Percentiles rank a stretch among this genome's conserved stretches.
These are phyloP conservation scores for Podosphaera xanthii DNA, from an alignment of 2,329 filamentous ascomycete genomes.

Conservation along the genomic window DNA sequence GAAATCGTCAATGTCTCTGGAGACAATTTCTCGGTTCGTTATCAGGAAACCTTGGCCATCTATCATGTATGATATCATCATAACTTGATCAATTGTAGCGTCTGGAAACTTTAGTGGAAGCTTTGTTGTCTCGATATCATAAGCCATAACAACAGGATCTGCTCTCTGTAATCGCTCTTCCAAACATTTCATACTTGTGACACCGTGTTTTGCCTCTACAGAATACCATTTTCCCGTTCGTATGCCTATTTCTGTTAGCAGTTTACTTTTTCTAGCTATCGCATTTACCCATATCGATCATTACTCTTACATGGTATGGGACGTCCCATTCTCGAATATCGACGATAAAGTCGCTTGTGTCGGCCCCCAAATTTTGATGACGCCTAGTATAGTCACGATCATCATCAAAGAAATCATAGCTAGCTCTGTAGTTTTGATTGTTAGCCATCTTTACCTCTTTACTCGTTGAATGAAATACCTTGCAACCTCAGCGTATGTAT, in stretches of 20 bases:
- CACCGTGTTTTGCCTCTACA: conserved; percentile 80
- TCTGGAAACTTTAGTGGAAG: conserved; percentile 92
- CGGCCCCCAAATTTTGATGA: conserved; percentile 50
- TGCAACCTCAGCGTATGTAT: conserved; percentile 91
- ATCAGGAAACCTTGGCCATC: conserved; percentile 95
- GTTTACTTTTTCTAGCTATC: neutral
- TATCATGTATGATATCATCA: conserved; percentile 99
- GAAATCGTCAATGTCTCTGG: conserved; percentile 90
- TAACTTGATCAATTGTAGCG: conserved; percentile 80
- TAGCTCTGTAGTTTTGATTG: conserved; percentile 39
- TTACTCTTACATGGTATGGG: conserved; percentile 94
- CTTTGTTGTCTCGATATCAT: conserved; percentile 95
- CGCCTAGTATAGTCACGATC: conserved; percentile 58
- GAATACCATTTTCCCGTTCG: conserved; percentile 94
- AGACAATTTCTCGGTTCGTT: conserved; percentile 92
- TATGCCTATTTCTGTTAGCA: conserved; percentile 39
- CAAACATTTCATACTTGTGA: conserved; percentile 62
- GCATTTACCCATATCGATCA: conserved; percentile 64
- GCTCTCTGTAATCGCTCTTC: conserved; percentile 74
- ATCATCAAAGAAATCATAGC: conserved; percentile 91
- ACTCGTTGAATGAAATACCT: conserved; percentile 31
- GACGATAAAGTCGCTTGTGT: conserved; percentile 91
- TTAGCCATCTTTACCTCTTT: conserved; percentile 7
- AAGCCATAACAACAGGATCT: conserved; percentile 96
- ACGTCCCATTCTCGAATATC: conserved; percentile 99